These are phyloP conservation scores for Colletotrichum endophyticum DNA, from an alignment of 2,329 filamentous ascomycete genomes.

Conservation along the genomic window DNA sequence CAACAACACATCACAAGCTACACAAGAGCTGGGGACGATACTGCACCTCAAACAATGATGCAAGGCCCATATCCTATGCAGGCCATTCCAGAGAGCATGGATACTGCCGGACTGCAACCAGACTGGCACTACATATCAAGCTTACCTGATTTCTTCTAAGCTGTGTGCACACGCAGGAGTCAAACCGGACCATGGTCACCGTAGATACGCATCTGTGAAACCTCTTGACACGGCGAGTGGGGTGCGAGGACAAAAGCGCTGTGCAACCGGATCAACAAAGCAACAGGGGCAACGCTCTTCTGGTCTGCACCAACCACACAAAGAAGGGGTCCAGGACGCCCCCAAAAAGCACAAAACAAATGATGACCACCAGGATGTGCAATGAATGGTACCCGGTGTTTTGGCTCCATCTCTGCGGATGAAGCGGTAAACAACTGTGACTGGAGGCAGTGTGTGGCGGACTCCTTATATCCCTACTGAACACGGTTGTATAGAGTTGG, in stretches of 20 bases:
- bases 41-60: neutral
- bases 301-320: neutral
- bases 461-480: neutral
- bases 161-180: neutral
- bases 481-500: neutral
- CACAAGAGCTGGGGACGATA: neutral
- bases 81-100: neutral
- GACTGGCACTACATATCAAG: neutral
- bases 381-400: neutral
- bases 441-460: neutral
- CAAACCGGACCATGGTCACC: neutral
- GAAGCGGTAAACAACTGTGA: neutral
- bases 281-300: neutral
- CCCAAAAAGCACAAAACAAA: neutral
- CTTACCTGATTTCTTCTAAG: neutral
- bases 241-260: neutral
- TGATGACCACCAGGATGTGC: neutral
- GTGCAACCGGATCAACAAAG: neutral
- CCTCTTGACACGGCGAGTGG: neutral
- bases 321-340: neutral
- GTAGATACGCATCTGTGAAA: neutral
- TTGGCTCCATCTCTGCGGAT: neutral
- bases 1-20: neutral
- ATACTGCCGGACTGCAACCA: neutral
- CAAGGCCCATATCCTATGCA: neutral